Base-by-base conservation (phyloP, 2,329 filamentous ascomycete genomes). In the Apiospora phragmitis region DNA sequence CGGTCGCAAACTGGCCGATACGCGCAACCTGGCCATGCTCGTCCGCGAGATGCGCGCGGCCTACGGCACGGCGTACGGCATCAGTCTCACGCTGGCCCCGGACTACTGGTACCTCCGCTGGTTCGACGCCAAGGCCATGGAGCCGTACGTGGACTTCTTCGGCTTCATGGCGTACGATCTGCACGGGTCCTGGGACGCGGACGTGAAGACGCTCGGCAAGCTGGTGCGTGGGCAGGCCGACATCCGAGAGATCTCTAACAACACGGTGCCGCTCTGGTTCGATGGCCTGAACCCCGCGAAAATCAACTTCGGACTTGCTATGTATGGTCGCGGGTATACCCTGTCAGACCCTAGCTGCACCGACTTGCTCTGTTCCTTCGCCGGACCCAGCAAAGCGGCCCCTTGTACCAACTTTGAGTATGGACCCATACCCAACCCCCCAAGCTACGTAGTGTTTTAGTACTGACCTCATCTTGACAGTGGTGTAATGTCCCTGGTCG, bases 281-380 rank as follows among this genome's bases (percentile, higher is more conserved):
- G 81, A 79, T 42, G 77, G 78, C 1, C 68, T 87, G 0, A 71
- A 82, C 51, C 80, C 82, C 0, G 62, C 67, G 2, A 85, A 87
- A 72, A 74, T 87, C 47, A 84, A 84, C 70, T 74, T 88, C 4
- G 86, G 86, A 0, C 69, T 86, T 0, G 84, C 84, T 1, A 81
- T 80, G 66, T 88, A 88, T 68, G 85, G 85, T 0, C 78, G 85
- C 6, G 81, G 83, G 1, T 87, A 83, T 65, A 86, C 82, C 0
- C 41, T 82, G 14, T 1, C 29, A 55, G 0, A 74, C 77, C 29
- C 71, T 76, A 1, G 72, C 32, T 82, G 80, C n/a, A n/a, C n/a
- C 18, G 24, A 42, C 0, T 72, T 76, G 0, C 71, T 70, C 0
- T 81, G 80, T 41, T 67, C 59, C 0, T 80, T 77, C 18, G 51